phyloP scores from a whole-genome alignment of 345 rosid genomes.

The Psidium guajava region DNA sequence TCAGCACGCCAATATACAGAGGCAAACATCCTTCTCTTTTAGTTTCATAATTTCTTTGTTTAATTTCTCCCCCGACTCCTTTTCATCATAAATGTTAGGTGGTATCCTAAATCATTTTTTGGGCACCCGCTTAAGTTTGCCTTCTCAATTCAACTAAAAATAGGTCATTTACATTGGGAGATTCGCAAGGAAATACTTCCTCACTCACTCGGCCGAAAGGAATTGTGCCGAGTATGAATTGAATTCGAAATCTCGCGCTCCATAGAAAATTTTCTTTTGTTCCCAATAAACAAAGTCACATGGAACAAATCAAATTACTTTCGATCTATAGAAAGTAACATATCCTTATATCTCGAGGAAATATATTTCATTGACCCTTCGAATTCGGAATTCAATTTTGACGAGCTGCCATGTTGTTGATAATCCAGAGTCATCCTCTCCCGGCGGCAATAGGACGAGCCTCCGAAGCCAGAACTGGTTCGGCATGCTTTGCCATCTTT shows the following conservation, averaged over 20 bases:
- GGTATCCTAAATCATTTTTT: not conserved
- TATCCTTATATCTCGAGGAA: not conserved
- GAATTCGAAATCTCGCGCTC: not conserved
- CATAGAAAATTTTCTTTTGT: too few relatives aligned
- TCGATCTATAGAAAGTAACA: not conserved
- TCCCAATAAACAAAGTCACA: too few relatives aligned
- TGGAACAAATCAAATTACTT: too few relatives aligned
- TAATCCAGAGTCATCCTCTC: conserved; percentile 22
- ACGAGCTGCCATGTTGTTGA: not conserved
- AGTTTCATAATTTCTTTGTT: not conserved
- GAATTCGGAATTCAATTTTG: not conserved
- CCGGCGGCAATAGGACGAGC: conserved; percentile 15
- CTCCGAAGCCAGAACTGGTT: conserved; percentile 6
- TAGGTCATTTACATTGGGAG: not conserved
- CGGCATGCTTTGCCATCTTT: conserved; percentile 11
- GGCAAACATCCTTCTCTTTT: not conserved
- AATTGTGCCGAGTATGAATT: not conserved
- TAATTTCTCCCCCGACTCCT: not conserved
- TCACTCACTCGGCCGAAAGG: not conserved
- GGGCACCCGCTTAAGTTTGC: not conserved
- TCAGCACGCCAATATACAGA: not conserved
- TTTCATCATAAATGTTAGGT: not conserved
- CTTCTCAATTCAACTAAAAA: not conserved
- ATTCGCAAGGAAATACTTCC: not conserved
- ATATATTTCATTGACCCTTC: not conserved